Evolutionary conservation across 23 red algal genomes (phyloP).

Genomic region (Gracilaria domingensis): DNA sequence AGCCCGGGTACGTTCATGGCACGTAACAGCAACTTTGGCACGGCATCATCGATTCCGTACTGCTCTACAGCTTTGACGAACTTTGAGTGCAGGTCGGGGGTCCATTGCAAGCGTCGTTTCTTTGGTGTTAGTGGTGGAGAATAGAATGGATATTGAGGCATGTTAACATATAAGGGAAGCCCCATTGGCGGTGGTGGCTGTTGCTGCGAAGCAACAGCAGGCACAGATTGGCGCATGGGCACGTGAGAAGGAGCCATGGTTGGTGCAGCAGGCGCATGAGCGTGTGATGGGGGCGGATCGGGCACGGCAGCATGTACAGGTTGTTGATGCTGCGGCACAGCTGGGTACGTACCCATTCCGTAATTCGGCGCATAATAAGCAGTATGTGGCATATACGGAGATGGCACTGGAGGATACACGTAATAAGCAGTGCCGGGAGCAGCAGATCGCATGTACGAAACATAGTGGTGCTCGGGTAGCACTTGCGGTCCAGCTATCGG

Average conservation of each 20-base stretch:
- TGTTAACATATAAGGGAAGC: neutral
- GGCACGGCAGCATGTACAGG: neutral
- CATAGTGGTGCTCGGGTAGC: neutral
- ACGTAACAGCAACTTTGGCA: conserved; percentile 81
- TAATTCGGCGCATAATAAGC: neutral
- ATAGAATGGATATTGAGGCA: neutral
- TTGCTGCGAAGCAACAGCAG: neutral
- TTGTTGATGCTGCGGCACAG: neutral
- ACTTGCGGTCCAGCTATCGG: neutral
- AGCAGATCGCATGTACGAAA: neutral
- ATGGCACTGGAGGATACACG: neutral
- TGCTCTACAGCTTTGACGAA: conserved; percentile 82
- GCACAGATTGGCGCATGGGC: neutral
- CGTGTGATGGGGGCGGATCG: neutral
- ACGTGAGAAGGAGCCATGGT: neutral
- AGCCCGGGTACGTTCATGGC: conserved; percentile 93
- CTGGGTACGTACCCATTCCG: neutral
- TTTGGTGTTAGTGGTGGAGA: conserved; percentile 17
- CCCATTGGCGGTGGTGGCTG: neutral
- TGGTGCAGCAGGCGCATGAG: neutral
- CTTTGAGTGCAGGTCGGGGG: conserved; percentile 89
- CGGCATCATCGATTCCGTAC: conserved; percentile 77
- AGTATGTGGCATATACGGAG: neutral
- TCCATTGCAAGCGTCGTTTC: conserved; percentile 92
- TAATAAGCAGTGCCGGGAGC: neutral